phyloP scores from a whole-genome alignment of 352 stramenopile genomes.

The Peronospora destructor region DNA sequence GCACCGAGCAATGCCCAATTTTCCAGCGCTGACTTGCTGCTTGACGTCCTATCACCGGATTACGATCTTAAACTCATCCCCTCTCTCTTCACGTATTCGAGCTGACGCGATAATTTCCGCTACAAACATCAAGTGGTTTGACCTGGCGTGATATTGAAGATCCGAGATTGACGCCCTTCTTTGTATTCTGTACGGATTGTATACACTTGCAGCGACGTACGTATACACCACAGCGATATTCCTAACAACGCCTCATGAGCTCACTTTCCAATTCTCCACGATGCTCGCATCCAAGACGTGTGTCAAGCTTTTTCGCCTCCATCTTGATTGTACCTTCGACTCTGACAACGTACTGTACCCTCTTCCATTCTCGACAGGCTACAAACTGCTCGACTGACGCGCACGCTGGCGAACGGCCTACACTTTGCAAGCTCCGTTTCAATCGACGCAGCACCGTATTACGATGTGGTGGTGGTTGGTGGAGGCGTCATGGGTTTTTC shows the following conservation, averaged over 20 bases:
- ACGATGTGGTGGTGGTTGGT: slow-evolving; percentile 74
- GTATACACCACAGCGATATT: not conserved
- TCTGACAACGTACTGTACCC: slow-evolving; percentile 13
- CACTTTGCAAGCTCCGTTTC: slow-evolving; percentile 24
- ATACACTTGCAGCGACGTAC: slow-evolving; percentile 1
- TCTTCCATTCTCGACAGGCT: slow-evolving; percentile 13
- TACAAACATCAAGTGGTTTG: slow-evolving; percentile 12
- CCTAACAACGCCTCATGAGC: not conserved
- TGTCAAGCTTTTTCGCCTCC: not conserved
- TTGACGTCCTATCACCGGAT: slow-evolving; percentile 21
- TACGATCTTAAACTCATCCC: slow-evolving; percentile 13
- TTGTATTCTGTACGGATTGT: not conserved
- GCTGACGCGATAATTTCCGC: not conserved
- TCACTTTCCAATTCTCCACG: slow-evolving; percentile 29
- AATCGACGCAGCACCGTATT: slow-evolving; percentile 32
- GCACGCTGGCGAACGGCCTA: slow-evolving; percentile 12
- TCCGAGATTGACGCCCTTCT: not conserved
- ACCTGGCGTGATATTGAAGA: not conserved
- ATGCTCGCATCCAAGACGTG: slow-evolving; percentile 38
- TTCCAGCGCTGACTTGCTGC: not conserved
- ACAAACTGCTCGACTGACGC: slow-evolving; percentile 16
- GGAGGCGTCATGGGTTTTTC: slow-evolving; percentile 83
- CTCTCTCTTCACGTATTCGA: too few species aligned
- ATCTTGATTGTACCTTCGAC: not conserved
- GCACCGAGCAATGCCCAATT: not conserved